Evolutionary conservation across 2,329 filamentous ascomycete genomes (phyloP).

Genomic region (Xenoacremonium recifei): DNA sequence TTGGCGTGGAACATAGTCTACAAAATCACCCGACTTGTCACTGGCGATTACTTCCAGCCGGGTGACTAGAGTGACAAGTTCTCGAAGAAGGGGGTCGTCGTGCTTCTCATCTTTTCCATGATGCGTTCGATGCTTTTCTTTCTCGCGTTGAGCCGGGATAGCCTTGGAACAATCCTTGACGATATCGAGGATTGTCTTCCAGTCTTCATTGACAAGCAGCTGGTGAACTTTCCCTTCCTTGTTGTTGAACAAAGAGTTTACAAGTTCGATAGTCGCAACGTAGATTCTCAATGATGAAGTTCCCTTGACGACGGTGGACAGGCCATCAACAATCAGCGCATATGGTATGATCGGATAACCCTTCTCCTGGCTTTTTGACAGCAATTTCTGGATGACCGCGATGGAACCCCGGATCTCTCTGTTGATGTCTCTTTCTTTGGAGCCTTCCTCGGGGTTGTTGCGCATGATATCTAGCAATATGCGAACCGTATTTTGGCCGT

Average conservation of each 20-base stretch:
- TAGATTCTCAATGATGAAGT: constrained; percentile 46
- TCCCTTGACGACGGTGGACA: constrained; percentile 49
- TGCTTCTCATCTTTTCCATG: constrained; percentile 25
- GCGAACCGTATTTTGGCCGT: constrained; percentile 67
- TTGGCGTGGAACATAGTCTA: constrained; percentile 64
- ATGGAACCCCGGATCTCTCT: constrained; percentile 62
- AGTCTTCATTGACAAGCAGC: constrained; percentile 64
- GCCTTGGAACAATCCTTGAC: constrained; percentile 52
- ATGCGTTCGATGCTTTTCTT: constrained; percentile 19
- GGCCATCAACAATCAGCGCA: constrained; percentile 56
- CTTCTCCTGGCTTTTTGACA: constrained; percentile 58
- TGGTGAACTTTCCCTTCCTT: constrained; percentile 51
- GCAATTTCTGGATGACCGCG: constrained; percentile 60
- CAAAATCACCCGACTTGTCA: constrained; percentile 49
- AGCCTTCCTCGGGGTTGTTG: constrained; percentile 43
- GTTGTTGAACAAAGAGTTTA: constrained; percentile 56
- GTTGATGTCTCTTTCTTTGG: constrained; percentile 49
- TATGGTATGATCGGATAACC: constrained; percentile 61
- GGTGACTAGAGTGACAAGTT: constrained; percentile 44
- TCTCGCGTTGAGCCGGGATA: constrained; percentile 24
- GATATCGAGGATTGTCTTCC: constrained; percentile 60
- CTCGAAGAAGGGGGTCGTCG: constrained; percentile 39
- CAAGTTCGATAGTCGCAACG: constrained; percentile 47
- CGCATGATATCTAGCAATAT: constrained; percentile 63
- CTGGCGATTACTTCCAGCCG: constrained; percentile 48